phyloP scores from a whole-genome alignment of 2,329 filamentous ascomycete species.

The Alternaria arborescens region DNA sequence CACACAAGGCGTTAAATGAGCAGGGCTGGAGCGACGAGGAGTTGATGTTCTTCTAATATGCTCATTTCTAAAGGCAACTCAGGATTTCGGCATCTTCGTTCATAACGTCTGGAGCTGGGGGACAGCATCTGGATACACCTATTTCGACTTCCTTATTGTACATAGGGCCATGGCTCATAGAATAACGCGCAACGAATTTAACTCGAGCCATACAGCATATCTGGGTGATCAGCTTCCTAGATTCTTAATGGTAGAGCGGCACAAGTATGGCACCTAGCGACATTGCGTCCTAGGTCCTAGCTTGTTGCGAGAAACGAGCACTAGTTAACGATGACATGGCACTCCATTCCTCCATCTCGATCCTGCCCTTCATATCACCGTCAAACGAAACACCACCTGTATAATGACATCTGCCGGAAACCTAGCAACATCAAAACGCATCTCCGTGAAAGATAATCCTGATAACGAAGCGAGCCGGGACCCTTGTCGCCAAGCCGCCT shows the following conservation, averaged over 20 bases:
- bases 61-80: neutral
- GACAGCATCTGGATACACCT: neutral
- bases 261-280: no score
- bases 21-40: slow-evolving; percentile 78
- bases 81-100: neutral
- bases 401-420: slow-evolving; percentile 18
- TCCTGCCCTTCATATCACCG: neutral
- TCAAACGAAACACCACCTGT: neutral
- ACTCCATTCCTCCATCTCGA: neutral
- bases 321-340: neutral
- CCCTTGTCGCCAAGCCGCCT: slow-evolving; percentile 20
- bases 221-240: no score
- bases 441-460: slow-evolving; percentile 23
- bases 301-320: no score
- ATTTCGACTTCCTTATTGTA: neutral
- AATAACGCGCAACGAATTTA: neutral
- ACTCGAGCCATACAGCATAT: neutral
- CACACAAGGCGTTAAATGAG: slow-evolving; percentile 63
- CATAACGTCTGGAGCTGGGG: neutral
- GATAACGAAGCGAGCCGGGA: slow-evolving; percentile 17
- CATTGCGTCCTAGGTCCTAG: no score
- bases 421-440: slow-evolving; percentile 3
- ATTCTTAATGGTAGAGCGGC: no score
- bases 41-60: slow-evolving; percentile 73
- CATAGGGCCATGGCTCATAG: neutral